A percentile compares a stretch with the other conserved stretches of the same genome.
Evolutionary conservation across 1,284 basidiomycete genomes (phyloP).

Genomic region (Chondrostereum purpureum): DNA sequence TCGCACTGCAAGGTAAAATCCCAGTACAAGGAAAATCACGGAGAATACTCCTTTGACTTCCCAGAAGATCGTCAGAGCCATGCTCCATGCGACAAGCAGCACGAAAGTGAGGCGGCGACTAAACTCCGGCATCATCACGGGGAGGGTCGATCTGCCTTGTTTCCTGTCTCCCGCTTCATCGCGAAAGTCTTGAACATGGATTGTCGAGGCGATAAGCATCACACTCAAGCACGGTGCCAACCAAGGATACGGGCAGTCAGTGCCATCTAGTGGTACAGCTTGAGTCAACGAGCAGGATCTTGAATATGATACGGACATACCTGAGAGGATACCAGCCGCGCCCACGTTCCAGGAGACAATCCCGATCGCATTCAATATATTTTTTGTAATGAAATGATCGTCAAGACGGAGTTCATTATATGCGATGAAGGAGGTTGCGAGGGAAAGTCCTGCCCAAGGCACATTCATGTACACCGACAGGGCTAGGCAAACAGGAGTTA

Average conservation of each 20-base stretch:
- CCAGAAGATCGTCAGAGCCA: conserved; percentile 17
- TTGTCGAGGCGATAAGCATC: conserved; percentile 10
- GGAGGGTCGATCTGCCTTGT: conserved; percentile 32
- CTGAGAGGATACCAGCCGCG: conserved; percentile 17
- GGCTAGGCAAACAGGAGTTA: conserved; percentile 24
- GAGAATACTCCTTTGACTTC: conserved; percentile 11
- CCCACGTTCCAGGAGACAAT: conserved; percentile 22
- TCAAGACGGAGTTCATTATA: conserved; percentile 30
- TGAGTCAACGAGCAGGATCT: not conserved
- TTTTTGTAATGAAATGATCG: conserved; percentile 28
- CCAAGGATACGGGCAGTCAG: conserved; percentile 20
- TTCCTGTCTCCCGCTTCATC: conserved; percentile 32
- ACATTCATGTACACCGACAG: conserved; percentile 23
- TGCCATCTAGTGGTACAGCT: conserved; percentile 12
- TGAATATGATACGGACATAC: conserved; percentile 16
- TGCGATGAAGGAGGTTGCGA: conserved; percentile 22
- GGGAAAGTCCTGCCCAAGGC: conserved; percentile 20
- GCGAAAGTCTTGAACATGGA: conserved; percentile 30
- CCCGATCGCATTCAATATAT: conserved; percentile 28
- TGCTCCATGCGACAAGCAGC: conserved; percentile 20
- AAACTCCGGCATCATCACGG: conserved; percentile 25
- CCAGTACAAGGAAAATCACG: conserved; percentile 14
- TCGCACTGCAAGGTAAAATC: conserved; percentile 17
- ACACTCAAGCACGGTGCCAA: conserved; percentile 21
- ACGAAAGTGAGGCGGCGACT: conserved; percentile 20